Conservation (phyloP, 2,329 filamentous ascomycete genomes). For the Talaromyces funiculosus region DNA sequence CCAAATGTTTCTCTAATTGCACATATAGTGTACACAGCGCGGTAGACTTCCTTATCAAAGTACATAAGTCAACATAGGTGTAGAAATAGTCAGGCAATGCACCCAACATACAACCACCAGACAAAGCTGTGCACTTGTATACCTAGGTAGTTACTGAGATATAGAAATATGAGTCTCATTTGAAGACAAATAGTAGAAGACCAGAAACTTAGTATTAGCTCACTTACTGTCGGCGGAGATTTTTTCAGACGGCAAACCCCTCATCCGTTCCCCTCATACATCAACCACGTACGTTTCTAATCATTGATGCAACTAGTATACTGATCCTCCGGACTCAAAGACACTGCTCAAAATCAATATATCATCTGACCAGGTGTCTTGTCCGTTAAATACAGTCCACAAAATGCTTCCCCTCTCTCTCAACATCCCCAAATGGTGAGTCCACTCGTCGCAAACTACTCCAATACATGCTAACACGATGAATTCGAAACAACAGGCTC, state of each 20-base stretch:
- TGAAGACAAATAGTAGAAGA: background rate
- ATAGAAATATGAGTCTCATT: background rate
- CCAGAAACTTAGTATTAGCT: background rate
- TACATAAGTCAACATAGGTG: background rate
- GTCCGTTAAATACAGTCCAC: background rate
- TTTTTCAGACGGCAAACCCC: background rate
- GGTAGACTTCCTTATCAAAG: background rate
- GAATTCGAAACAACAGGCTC: constrained; percentile 55
- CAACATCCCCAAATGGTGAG: constrained; percentile 45
- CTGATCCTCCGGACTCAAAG: background rate
- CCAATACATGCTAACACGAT: no score
- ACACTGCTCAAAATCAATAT: background rate
- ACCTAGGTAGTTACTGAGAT: background rate
- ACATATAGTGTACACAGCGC: background rate
- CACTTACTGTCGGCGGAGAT: background rate
- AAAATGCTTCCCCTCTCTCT: constrained; percentile 24
- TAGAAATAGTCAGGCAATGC: background rate
- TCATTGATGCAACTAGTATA: background rate
- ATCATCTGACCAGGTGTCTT: no score
- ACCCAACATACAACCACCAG: background rate
- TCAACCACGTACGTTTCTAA: background rate
- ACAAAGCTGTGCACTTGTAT: background rate
- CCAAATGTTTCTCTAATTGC: background rate
- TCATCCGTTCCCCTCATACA: constrained; percentile 2
- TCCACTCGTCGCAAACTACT: constrained; percentile 7